Evolutionary conservation across 2,329 filamentous ascomycete genomes (phyloP).

Genomic region (Graphiopsis chlorocephala): DNA sequence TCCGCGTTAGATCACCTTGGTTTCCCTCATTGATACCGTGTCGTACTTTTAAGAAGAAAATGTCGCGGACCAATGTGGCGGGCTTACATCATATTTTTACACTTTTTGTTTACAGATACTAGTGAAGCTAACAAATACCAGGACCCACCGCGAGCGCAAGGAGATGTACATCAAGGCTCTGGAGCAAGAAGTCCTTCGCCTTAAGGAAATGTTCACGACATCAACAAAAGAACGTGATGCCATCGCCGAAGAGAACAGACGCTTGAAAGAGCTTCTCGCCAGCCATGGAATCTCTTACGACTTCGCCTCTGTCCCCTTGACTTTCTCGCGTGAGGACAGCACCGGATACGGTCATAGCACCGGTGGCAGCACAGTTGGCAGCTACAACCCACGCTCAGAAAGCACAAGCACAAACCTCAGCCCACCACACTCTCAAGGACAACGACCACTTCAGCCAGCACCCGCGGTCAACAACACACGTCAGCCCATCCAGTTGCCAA

Average conservation of each 20-base stretch:
- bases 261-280: constrained; percentile 63
- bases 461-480: not conserved
- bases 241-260: constrained; percentile 73
- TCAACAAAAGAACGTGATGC: constrained; percentile 73
- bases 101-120: no score
- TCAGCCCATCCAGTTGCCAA: constrained; percentile 29
- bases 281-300: constrained; percentile 60
- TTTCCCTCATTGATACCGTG: not conserved
- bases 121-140: constrained; percentile 38
- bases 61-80: not conserved
- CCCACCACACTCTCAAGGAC: constrained; percentile 38
- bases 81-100: not conserved
- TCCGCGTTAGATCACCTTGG: not conserved
- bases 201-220: constrained; percentile 80
- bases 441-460: constrained; percentile 34
- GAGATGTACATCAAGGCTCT: constrained; percentile 93
- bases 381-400: constrained; percentile 52
- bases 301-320: constrained; percentile 37
- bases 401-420: constrained; percentile 49
- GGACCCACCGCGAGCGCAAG: constrained; percentile 94
- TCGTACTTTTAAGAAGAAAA: not conserved
- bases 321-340: constrained; percentile 32
- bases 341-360: constrained; percentile 46
- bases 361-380: constrained; percentile 58
- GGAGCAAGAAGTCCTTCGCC: constrained; percentile 82